Percentiles rank a stretch among this genome's conserved stretches.
phyloP scores from a whole-genome alignment of 2,329 filamentous ascomycete species.

The Bretziella fagacearum region DNA sequence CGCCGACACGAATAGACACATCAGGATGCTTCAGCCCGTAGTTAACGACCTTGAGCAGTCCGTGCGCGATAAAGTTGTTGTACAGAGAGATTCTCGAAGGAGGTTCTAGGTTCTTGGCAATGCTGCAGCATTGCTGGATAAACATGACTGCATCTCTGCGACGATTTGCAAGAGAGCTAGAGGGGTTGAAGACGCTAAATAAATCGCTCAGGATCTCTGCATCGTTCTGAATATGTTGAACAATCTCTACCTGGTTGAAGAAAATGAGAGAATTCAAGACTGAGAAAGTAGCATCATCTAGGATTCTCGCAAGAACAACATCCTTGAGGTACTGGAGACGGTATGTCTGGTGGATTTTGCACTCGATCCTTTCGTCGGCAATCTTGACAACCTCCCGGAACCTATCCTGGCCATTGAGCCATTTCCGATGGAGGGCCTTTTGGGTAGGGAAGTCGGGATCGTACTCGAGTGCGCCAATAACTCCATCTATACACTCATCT shows the following conservation, averaged over 20 bases:
- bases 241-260: slow-evolving; percentile 97
- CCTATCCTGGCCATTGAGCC: slow-evolving; percentile 70
- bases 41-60: slow-evolving; percentile 76
- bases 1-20: slow-evolving; percentile 72
- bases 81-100: slow-evolving; percentile 67
- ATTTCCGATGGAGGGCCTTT: slow-evolving; percentile 93
- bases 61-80: slow-evolving; percentile 75
- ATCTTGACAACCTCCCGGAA: slow-evolving; percentile 96
- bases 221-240: slow-evolving; percentile 83
- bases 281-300: slow-evolving; percentile 95
- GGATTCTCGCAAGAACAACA: slow-evolving; percentile 87
- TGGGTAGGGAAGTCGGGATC: slow-evolving; percentile 95
- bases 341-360: slow-evolving; percentile 93
- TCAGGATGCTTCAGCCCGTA: slow-evolving; percentile 78
- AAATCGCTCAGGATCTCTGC: slow-evolving; percentile 62
- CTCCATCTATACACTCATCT: slow-evolving; percentile 74
- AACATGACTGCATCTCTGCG: slow-evolving; percentile 93
- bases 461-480: slow-evolving; percentile 92
- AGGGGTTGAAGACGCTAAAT: slow-evolving; percentile 64
- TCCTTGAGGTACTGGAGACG: slow-evolving; percentile 93
- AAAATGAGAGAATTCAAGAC: slow-evolving; percentile 96
- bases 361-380: slow-evolving; percentile 60
- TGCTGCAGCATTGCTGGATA: slow-evolving; percentile 87
- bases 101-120: slow-evolving; percentile 86
- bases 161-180: slow-evolving; percentile 46